Conservation (phyloP, 371 early-diverging fungal species). For the Syncephalastrum sp. region DNA sequence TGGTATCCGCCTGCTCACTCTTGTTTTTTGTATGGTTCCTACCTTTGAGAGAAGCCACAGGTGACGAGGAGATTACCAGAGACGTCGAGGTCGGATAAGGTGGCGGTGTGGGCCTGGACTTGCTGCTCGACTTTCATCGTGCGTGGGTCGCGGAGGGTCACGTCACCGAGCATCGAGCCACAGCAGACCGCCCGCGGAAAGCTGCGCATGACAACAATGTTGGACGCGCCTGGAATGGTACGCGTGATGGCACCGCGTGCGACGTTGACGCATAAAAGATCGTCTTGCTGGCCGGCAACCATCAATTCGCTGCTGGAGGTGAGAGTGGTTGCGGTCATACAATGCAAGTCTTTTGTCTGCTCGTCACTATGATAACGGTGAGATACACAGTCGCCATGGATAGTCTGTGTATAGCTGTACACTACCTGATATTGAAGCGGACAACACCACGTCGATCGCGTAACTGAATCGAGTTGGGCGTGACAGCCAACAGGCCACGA, state of each 20-base stretch:
- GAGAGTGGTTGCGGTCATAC: slow-evolving; percentile 64
- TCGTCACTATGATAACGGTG: slow-evolving; percentile 43
- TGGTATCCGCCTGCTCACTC: neutral
- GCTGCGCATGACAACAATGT: slow-evolving; percentile 71
- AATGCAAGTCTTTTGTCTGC: slow-evolving; percentile 57
- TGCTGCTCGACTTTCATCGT: slow-evolving; percentile 68
- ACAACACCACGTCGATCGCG: slow-evolving; percentile 69
- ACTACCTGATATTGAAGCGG: slow-evolving; percentile 67
- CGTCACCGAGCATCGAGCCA: slow-evolving; percentile 67
- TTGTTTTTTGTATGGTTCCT: neutral
- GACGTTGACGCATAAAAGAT: slow-evolving; percentile 64
- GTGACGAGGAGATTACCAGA: slow-evolving; percentile 73
- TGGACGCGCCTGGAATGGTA: slow-evolving; percentile 41
- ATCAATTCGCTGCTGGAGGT: slow-evolving; percentile 64
- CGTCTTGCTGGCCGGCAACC: slow-evolving; percentile 65
- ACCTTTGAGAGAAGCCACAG: slow-evolving; percentile 76
- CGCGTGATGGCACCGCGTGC: slow-evolving; percentile 65
- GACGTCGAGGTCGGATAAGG: slow-evolving; percentile 74
- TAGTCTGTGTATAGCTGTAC: slow-evolving; percentile 6
- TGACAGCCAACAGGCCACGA: slow-evolving; percentile 67
- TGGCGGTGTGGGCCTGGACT: slow-evolving; percentile 76
- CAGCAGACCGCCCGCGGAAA: slow-evolving; percentile 64
- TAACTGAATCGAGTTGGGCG: slow-evolving; percentile 65
- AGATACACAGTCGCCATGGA: neutral
- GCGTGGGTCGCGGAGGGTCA: slow-evolving; percentile 69